These are phyloP conservation scores for Aspergillus clavatus DNA, from an alignment of 2,329 filamentous ascomycete species.

Conservation along the genomic window DNA sequence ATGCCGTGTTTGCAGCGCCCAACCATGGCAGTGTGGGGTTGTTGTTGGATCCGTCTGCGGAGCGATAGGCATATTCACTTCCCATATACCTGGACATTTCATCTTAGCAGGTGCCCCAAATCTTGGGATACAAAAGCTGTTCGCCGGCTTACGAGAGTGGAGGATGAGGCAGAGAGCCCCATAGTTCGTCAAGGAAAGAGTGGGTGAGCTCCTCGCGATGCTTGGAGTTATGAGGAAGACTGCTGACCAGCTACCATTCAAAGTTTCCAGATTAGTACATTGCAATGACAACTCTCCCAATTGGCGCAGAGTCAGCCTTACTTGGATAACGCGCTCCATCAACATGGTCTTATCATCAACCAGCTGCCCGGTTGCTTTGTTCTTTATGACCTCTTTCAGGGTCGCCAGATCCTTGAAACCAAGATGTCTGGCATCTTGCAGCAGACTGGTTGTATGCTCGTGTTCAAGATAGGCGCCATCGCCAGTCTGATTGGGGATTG, in stretches of 20 bases:
- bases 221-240: conserved; percentile 59
- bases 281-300: not conserved
- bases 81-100: conserved; percentile 36
- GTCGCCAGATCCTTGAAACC: conserved; percentile 58
- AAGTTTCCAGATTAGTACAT: not conserved
- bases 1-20: conserved; percentile 63
- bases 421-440: conserved; percentile 56
- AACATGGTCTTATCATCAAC: conserved; percentile 72
- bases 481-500: conserved; percentile 59
- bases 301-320: conserved; percentile 16
- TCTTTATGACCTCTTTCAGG: conserved; percentile 55
- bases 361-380: conserved; percentile 59
- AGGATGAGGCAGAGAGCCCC: conserved; percentile 68
- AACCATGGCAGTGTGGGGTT: conserved; percentile 63
- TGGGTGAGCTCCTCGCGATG: conserved; percentile 61
- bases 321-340: conserved; percentile 66
- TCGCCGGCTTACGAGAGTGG: conserved; percentile 53
- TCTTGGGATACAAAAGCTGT: not conserved
- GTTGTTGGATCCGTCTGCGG: conserved; percentile 67
- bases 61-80: conserved; percentile 60
- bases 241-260: conserved; percentile 54
- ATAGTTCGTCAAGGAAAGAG: conserved; percentile 63
- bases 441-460: conserved; percentile 49
- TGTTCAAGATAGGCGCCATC: conserved; percentile 56
- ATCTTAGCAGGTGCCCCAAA: conserved; percentile 9